Evolutionary conservation across 2,329 filamentous ascomycete species (phyloP), one percentile per base, ranked within the genome.

Genomic region (Penicillium sp.): DNA sequence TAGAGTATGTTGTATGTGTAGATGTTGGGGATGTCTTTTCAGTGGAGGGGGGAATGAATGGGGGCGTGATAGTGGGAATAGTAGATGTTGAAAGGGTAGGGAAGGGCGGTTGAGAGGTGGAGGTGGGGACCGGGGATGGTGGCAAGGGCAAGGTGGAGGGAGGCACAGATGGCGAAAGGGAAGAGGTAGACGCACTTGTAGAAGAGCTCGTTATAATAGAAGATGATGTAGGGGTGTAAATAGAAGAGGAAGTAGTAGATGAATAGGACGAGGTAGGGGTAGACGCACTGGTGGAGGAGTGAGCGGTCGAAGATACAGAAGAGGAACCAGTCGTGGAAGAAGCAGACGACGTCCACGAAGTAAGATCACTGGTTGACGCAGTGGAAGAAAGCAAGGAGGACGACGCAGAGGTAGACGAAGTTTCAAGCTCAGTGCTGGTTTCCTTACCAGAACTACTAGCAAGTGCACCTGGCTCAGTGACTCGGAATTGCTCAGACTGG

Each of bases 401-500:
- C 44, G 46, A 35, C 4, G 33, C 33, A 35, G 33, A 55, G 29
- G 41, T 42, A 55, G 58, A 61, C 46, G 53, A 51, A 50, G 51
- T 59, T 60, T 64, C 54, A 62, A 62, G 58, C 42, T 57, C 56
- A 57, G 46, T 56, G 27, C 54, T 60, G 51, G 58, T 55, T 53
- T 51, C 50, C 56, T 60, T 61, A 59, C 56, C 56, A 59, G 56
- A 59, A 44, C 48, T 58, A 41, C 52, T 55, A 31, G 55, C 47
- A 37, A 57, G 46, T 57, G 57, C 56, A 41, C 46, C 41, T 4
- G 59, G 43, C 45, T 49, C 46, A 35, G 56, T 56, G 49, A 68
- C 64, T 41, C 56, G 60, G 56, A 69, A 69, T 41, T 68, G 62
- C 29, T 63, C 56, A 14, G 69, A 72, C 61, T 75, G 72, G 22